Percentiles rank a stretch among this genome's conserved stretches.
Evolutionary conservation across 257 asterid species (phyloP).

Genomic region (Nicotiana sylvestris): DNA sequence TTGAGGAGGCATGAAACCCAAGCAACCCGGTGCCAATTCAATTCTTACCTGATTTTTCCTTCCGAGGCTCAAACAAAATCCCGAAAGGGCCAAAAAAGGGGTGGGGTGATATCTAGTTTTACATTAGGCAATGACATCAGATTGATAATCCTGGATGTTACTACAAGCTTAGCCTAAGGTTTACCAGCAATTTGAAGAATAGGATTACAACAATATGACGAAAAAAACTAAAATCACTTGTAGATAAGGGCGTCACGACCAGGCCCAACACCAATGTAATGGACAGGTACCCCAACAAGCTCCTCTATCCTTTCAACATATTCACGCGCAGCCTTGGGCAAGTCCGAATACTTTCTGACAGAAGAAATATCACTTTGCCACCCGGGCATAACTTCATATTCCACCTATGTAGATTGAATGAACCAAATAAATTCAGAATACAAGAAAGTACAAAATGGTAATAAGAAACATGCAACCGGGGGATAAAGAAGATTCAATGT

Average conservation of each 20-base stretch:
- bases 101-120: neutral
- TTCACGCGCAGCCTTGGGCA: conserved; percentile 74
- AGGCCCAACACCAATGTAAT: conserved; percentile 90
- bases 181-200: neutral
- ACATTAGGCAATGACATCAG: neutral
- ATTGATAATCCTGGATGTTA: neutral
- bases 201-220: neutral
- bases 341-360: conserved; percentile 63
- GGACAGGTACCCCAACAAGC: conserved; percentile 71
- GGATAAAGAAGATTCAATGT: neutral
- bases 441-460: neutral
- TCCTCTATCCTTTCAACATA: conserved; percentile 88
- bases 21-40: neutral
- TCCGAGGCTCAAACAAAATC: neutral
- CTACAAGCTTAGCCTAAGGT: neutral
- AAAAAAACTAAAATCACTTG: conserved; percentile 34
- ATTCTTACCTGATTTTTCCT: neutral
- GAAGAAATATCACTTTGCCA: conserved; percentile 79
- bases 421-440: conserved; percentile 1
- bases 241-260: conserved; percentile 94
- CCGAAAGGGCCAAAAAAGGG: neutral
- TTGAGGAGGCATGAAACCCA: neutral
- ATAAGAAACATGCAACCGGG: neutral
- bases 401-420: conserved; percentile 43
- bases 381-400: conserved; percentile 81